phyloP scores from a whole-genome alignment of 148 eudicot genomes.

The Cornus kousa region DNA sequence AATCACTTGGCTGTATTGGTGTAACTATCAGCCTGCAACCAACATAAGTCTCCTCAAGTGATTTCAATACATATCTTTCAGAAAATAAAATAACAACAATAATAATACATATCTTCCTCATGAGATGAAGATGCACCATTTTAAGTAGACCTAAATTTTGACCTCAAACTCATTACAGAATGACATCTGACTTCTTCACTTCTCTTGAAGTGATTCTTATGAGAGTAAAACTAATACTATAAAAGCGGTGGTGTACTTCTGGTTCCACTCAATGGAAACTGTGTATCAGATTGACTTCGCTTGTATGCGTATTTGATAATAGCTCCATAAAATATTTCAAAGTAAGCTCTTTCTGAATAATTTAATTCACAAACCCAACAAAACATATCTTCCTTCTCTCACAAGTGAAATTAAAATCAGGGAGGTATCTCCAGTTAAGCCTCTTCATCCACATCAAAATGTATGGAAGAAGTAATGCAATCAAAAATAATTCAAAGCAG shows the following conservation, averaged over 20 bases:
- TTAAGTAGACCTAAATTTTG: neutral
- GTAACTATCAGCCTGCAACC: too few relatives aligned
- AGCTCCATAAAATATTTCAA: constrained; percentile 1
- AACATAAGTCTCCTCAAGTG: too few relatives aligned
- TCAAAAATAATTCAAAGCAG: neutral
- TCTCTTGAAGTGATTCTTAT: neutral
- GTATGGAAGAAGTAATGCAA: constrained; percentile 1
- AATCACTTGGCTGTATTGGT: too few relatives aligned
- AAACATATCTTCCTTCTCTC: neutral
- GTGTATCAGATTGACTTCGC: neutral
- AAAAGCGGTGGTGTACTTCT: neutral
- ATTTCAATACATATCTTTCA: too few relatives aligned
- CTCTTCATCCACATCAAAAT: neutral
- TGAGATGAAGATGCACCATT: neutral
- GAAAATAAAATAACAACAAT: too few relatives aligned
- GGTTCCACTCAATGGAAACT: neutral
- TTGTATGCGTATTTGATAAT: neutral
- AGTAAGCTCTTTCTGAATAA: neutral
- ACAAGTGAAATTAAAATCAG: constrained; percentile 2
- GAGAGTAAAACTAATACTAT: constrained; percentile 1
- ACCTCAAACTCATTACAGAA: neutral
- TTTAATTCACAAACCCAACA: neutral
- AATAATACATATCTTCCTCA: too few relatives aligned
- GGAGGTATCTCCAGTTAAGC: neutral
- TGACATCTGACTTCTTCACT: constrained; percentile 1